Evolutionary conservation across 2,329 filamentous ascomycete genomes (phyloP), one percentile per base, ranked within the genome.

Genomic region (Cyphellophora attinorum): DNA sequence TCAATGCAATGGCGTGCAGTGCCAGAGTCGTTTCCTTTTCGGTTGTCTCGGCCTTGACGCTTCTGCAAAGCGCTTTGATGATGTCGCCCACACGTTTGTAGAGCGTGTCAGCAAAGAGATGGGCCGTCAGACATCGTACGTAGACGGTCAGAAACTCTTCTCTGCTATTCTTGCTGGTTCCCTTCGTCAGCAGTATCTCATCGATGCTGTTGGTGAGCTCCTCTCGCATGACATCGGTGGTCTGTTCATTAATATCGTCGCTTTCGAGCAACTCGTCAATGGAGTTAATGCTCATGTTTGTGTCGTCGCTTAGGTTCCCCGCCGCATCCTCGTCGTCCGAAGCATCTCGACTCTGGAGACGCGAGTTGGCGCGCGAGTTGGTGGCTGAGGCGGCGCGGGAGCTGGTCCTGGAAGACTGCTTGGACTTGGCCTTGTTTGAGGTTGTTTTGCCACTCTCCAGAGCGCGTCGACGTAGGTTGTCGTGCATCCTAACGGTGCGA

Each of bases 141-240:
- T 79, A 85, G 2, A 65, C 66, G 29, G 62, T 63, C 31, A 86
- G 62, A 18, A 70, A 71, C 27, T 74, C 66, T 49, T 85, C 80
- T 34, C 85, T 75, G 14, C 76, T 75, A 42, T 82, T 74, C 15
- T 70, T 73, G 45, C 78, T 85, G 57, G 79, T 85, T 45, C 80
- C 76, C 67, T 93, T 93, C 49, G 83, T 78, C 47, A 83, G 76
- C 35, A 80, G 67, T 17, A 93, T 72, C 46, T 82, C 76, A 31
- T 79, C 68, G 42, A 93, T 76, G 38, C 79, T 73, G 42, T 78
- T 71, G 17, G 69, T 64, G 19, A 88, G 60, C 37, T 74, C 70
- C 11, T 72, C 61, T 29, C 76, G 70, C 72, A 81, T 83, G 13
- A 64, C 63, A 16, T 69, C 68, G 31, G 67, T 60, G 10, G 60